Evolutionary conservation across 176 grass and related monocot species (phyloP).

Genomic region (Dactylis glomerata): DNA sequence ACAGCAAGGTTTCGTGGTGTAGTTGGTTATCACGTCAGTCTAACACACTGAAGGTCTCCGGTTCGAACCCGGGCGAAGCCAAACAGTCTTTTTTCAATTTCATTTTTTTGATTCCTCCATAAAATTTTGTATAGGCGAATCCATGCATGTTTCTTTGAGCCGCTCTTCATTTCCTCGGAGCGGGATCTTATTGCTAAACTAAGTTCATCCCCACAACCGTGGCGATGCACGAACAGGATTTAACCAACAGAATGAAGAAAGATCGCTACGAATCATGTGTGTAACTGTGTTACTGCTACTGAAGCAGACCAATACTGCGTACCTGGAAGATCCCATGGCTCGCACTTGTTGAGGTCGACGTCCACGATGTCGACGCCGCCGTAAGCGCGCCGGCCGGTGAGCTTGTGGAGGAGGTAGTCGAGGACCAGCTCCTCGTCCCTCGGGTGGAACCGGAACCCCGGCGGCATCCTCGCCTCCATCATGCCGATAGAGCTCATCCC

Average conservation of each 20-base stretch:
- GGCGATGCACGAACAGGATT: background rate
- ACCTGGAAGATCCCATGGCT: constrained; percentile 92
- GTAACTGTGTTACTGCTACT: no score
- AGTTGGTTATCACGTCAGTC: constrained; percentile 96
- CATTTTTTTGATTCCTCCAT: background rate
- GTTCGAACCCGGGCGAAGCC: constrained; percentile 75
- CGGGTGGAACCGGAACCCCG: constrained; percentile 94
- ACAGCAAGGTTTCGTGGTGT: constrained; percentile 45
- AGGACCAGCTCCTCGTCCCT: constrained; percentile 81
- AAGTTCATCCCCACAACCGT: background rate
- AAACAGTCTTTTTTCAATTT: background rate
- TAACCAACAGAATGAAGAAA: background rate
- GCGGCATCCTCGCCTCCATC: constrained; percentile 77
- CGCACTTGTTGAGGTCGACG: constrained; percentile 83
- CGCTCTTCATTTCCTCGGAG: no score
- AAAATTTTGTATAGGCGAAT: no score
- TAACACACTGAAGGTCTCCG: constrained; percentile 88
- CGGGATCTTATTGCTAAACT: background rate
- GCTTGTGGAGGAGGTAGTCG: constrained; percentile 67
- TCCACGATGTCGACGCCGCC: constrained; percentile 53
- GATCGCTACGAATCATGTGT: background rate
- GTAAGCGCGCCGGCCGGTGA: constrained; percentile 23
- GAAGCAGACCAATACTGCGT: background rate
- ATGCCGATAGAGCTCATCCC: constrained; percentile 65
- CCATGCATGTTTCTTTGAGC: background rate